phyloP scores from a whole-genome alignment of 1,139 yeast genomes.

The Zygosaccharomyces pseudobailii region DNA sequence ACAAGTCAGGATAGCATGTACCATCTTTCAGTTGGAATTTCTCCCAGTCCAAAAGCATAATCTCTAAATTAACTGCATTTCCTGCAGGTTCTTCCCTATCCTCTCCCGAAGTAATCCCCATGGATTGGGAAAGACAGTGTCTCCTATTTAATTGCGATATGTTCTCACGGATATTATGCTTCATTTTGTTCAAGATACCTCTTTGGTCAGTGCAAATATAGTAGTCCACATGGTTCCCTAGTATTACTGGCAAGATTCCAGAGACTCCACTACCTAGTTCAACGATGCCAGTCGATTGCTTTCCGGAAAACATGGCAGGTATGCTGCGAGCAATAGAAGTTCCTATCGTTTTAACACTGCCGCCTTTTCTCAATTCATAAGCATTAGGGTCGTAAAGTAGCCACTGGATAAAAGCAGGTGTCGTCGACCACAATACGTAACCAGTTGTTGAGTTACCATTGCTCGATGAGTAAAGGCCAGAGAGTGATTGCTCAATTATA shows the following conservation, averaged over 20 bases:
- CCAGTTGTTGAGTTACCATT: constrained; percentile 36
- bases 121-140: constrained; percentile 12
- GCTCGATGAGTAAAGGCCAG: constrained; percentile 28
- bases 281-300: constrained; percentile 16
- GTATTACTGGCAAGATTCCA: constrained; percentile 25
- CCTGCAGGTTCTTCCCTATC: constrained; percentile 1
- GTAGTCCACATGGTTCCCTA: constrained; percentile 28
- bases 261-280: constrained; percentile 34
- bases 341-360: constrained; percentile 4
- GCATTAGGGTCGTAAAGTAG: constrained; percentile 25
- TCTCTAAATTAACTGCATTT: constrained; percentile 20
- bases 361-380: constrained; percentile 17
- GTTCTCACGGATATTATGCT: constrained; percentile 26
- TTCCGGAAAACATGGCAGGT: constrained; percentile 3
- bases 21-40: constrained; percentile 12
- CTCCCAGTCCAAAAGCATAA: constrained; percentile 32
- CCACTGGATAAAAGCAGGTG: constrained; percentile 32
- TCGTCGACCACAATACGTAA: constrained; percentile 34
- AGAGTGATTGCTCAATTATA: constrained; percentile 25
- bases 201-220: constrained; percentile 33
- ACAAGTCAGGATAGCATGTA: constrained; percentile 6
- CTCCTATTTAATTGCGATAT: constrained; percentile 22
- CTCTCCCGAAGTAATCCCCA: constrained; percentile 1
- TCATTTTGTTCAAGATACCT: constrained; percentile 27
- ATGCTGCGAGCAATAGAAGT: constrained; percentile 5